phyloP scores from a whole-genome alignment of 2,329 filamentous ascomycete genomes.

The Phoma sp. region DNA sequence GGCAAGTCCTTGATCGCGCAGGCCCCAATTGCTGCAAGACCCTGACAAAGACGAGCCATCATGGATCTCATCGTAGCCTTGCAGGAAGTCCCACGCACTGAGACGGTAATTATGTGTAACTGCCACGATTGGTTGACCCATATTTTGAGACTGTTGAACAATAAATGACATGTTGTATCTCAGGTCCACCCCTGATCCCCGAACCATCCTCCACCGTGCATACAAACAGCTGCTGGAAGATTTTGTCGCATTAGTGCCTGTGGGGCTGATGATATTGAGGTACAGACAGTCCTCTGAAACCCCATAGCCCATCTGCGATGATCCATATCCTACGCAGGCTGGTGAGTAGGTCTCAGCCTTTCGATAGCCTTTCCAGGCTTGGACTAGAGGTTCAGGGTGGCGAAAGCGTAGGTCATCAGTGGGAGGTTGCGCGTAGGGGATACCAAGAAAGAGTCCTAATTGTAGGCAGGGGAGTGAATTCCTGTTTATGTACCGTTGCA shows the following conservation, averaged over 20 bases:
- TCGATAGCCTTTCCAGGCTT: conserved; percentile 6
- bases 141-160: conserved; percentile 17
- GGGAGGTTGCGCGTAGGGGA: conserved; percentile 20
- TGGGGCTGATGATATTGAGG: conserved; percentile 21
- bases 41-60: conserved; percentile 1
- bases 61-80: conserved; percentile 24
- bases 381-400: conserved; percentile 3
- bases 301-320: conserved; percentile 9
- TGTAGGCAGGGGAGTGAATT: neutral
- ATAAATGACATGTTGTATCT: conserved; percentile 18
- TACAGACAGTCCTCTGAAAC: conserved; percentile 33
- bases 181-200: conserved; percentile 27
- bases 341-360: neutral
- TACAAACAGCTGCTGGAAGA: neutral
- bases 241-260: conserved; percentile 41
- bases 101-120: conserved; percentile 34
- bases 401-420: conserved; percentile 3
- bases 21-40: conserved; percentile 52
- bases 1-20: conserved; percentile 60
- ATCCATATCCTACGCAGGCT: neutral
- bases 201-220: conserved; percentile 39
- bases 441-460: conserved; percentile 20
- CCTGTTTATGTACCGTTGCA: neutral
- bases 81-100: conserved; percentile 38
- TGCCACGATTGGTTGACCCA: conserved; percentile 25